Evolutionary conservation across 1,284 basidiomycete genomes (phyloP), one percentile per base, ranked within the genome.

Genomic region (Cryptococcus depauperatus): DNA sequence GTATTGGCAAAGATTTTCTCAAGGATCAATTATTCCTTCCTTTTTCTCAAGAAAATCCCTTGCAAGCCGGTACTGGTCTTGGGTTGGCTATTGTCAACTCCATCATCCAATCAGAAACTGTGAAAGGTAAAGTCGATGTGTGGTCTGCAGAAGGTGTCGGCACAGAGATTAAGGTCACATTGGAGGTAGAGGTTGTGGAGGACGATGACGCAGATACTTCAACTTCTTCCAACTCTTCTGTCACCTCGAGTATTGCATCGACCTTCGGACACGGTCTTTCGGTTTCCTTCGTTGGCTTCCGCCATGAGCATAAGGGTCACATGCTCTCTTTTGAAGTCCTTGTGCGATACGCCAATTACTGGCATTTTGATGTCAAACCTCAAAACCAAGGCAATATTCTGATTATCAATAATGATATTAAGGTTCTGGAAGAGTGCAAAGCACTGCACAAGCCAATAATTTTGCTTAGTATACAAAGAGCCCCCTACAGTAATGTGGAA

Each of bases 51-150:
- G 75, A 76, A 51, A 70, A 73, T 46, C 69, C 70, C 0, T 51
- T 73, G 8, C 89, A 93, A 60, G 84, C 89, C 2, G 92, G 92
- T 1, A 97, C 92, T 1, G 92, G 92, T 14, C 78, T 97, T 3
- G 92, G 92, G n/a, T 79, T 96, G 19, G 91, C 92, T 19, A 97
- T 97, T 56, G 92, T 96, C 64, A 90, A 88, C 74, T 90, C 84
- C 57, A 72, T 72, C 43, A 81, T 93, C 26, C 81, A 81, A 21
- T 89, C 87, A 11, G 83, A 87, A 30, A 84, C 83, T 47, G 81
- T 95, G 47, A 80, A 83, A 40, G 92, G 92, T 47, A 89, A 89
- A 61, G 71, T 75, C 37, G 69, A 72, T 41, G 71, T 73, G 5
- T 71, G 67, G 67, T 71, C 68, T 1, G 61, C 86, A 45, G 89